These are phyloP conservation scores for Suillus spraguei DNA, from an alignment of 768 basidiomycete species.

Conservation along the genomic window DNA sequence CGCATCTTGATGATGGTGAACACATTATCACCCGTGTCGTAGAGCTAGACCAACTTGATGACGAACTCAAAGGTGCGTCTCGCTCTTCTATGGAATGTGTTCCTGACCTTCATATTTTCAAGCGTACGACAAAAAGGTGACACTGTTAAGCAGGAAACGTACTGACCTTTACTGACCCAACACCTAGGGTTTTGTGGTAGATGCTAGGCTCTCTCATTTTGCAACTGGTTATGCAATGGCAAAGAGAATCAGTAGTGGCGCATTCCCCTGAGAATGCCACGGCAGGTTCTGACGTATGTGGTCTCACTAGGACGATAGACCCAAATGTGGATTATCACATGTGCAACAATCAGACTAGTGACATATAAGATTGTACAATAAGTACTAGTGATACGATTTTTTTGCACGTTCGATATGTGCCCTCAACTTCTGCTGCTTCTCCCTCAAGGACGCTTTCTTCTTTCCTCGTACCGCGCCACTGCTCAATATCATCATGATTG, in stretches of 20 bases:
- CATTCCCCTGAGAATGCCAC: slow-evolving; percentile 18
- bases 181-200: slow-evolving; percentile 62
- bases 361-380: background rate
- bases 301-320: background rate
- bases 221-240: slow-evolving; percentile 70
- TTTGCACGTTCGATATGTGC: slow-evolving; percentile 76
- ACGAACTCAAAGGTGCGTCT: slow-evolving; percentile 66
- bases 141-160: background rate
- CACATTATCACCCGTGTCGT: slow-evolving; percentile 76
- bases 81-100: background rate
- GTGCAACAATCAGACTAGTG: background rate
- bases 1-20: slow-evolving; percentile 86
- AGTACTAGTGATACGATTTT: slow-evolving; percentile 39
- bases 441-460: slow-evolving; percentile 79
- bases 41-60: slow-evolving; percentile 62
- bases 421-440: slow-evolving; percentile 79
- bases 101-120: slow-evolving; percentile 1
- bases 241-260: slow-evolving; percentile 35
- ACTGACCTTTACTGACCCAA: slow-evolving; percentile 5
- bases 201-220: slow-evolving; percentile 78
- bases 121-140: slow-evolving; percentile 67
- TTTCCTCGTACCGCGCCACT: slow-evolving; percentile 78
- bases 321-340: background rate
- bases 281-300: background rate
- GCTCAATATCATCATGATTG: slow-evolving; percentile 90